phyloP scores from a whole-genome alignment of 2,329 filamentous ascomycete genomes.

The Claviceps citrina region DNA sequence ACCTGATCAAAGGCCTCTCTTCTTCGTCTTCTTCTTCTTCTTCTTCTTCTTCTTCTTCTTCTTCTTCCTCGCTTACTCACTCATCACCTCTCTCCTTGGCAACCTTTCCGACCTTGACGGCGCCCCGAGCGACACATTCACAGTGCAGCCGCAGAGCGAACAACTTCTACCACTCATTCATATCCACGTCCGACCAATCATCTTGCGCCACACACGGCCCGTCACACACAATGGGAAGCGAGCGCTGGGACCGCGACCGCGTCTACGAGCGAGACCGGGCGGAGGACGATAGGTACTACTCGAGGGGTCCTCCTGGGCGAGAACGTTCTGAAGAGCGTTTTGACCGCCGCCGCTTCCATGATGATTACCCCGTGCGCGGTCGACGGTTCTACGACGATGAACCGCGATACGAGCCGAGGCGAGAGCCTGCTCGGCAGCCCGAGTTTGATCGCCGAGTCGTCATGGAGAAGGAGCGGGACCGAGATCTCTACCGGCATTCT shows the following conservation, averaged over 20 bases:
- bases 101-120: neutral
- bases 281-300: conserved; percentile 36
- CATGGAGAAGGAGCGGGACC: conserved; percentile 39
- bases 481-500: conserved; percentile 28
- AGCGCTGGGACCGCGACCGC: conserved; percentile 40
- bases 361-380: conserved; percentile 33
- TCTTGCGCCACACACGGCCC: neutral
- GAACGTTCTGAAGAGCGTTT: conserved; percentile 36
- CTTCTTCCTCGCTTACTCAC: too few species aligned
- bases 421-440: conserved; percentile 17
- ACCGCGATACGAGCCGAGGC: conserved; percentile 21
- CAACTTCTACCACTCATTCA: neutral
- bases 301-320: conserved; percentile 21
- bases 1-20: too few species aligned
- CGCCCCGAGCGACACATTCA: neutral
- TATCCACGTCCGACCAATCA: neutral
- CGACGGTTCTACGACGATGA: conserved; percentile 42
- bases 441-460: conserved; percentile 40
- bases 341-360: conserved; percentile 32
- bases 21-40: neutral
- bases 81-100: neutral
- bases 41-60: neutral
- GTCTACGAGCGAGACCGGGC: conserved; percentile 27
- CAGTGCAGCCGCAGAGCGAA: neutral
- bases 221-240: conserved; percentile 15